These are phyloP conservation scores for Suillus subalutaceus DNA, from an alignment of 768 basidiomycete species.

Conservation along the genomic window DNA sequence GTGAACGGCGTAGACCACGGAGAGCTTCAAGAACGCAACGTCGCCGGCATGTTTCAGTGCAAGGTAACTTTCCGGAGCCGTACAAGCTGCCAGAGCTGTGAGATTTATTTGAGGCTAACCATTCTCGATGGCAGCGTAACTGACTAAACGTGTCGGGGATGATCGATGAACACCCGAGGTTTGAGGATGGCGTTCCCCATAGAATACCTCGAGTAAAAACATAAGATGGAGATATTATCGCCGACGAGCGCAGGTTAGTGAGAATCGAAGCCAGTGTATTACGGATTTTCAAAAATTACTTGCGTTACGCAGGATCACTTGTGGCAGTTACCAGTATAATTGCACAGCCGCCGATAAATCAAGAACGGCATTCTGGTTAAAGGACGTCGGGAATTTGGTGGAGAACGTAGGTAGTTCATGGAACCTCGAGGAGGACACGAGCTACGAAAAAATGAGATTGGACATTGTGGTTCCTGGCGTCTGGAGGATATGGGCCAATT, in stretches of 20 bases:
- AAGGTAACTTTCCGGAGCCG: background rate
- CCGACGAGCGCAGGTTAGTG: constrained; percentile 8
- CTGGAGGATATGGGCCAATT: background rate
- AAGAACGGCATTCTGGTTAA: background rate
- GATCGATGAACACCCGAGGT: background rate
- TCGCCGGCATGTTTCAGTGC: background rate
- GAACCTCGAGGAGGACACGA: constrained; percentile 9
- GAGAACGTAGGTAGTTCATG: background rate
- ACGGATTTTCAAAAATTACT: background rate
- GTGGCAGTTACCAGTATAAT: background rate
- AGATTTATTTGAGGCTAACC: background rate
- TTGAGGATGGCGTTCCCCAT: background rate
- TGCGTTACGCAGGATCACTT: constrained; percentile 1
- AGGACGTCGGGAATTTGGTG: background rate
- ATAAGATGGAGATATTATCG: background rate
- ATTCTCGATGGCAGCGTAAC: background rate
- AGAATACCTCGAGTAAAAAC: background rate
- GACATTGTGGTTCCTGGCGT: constrained; percentile 1
- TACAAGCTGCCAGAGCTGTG: background rate
- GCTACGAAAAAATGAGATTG: background rate
- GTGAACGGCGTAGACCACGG: background rate
- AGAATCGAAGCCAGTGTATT: background rate
- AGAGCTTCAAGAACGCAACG: background rate
- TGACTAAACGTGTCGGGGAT: background rate
- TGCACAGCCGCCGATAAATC: background rate